Base-by-base conservation (phyloP, 73 alveolate species). In the Loxodes magnus region DNA sequence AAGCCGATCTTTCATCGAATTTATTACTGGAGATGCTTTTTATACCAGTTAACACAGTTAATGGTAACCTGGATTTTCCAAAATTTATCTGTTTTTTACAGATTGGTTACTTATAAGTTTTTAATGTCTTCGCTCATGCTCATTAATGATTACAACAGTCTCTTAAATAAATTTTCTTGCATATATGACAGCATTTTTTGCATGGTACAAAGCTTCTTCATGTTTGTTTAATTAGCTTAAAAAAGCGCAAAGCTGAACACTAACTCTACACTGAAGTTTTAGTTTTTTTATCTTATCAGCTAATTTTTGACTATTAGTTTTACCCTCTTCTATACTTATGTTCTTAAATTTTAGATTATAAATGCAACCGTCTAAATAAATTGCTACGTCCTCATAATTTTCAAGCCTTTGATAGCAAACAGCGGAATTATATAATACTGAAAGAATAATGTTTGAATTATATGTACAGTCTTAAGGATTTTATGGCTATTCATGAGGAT, bases 181-280 rank as follows among this genome's bases (percentile, higher is more conserved):
- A 69, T 56, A 75, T 33, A 58, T 57, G 0, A 80, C 67, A 14
- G 96, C 96, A 64, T 74, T 43, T 62, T 85, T 66, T 4, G 89
- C 96, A 54, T 85, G 96, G 42, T 60, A 53, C 27, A 85, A 62
- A 2, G 96, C 96, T 33, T 74, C 89, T 22, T 68, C 56, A 41
- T 85, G 96, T 23, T 75, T 60, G 51, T 80, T 85, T 27, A 87
- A 77, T 54, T 85, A 69, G 12, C 76, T 53, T 10, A 87, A 65
- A 4, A 82, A 91, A 10, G 97, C 97, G 57, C 97, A 87, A 55
- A 87, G 71, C 64, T 87, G 95, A 15, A 87, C 70, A 60, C 82
- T 86, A 56, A 70, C 60, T 58, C 82, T 87, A 34, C 93, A 81
- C 51, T 75, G 56, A 52, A 77, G 82, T 52, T 93, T 54, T 54